A percentile compares a stretch with the other conserved stretches of the same genome.
These are phyloP conservation scores for Zoysia japonica DNA, from an alignment of 176 grass and related monocot species.

Conservation along the genomic window DNA sequence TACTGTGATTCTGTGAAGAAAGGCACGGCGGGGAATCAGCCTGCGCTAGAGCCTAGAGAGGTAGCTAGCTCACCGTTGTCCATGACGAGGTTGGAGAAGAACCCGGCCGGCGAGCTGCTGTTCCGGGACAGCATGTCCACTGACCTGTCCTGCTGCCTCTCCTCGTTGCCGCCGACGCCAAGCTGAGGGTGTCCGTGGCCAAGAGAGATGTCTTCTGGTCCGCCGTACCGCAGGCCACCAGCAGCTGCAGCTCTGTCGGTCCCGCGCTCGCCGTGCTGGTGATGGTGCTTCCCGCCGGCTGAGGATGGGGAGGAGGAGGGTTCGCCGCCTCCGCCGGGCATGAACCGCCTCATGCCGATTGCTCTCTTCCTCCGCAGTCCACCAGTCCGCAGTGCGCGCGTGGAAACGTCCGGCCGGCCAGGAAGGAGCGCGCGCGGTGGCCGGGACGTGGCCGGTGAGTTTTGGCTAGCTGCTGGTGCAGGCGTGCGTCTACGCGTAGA, in stretches of 20 bases:
- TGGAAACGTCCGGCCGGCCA: not conserved
- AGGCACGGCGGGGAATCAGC: too few relatives aligned
- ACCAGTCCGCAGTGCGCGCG: not conserved
- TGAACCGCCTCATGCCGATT: constrained; percentile 48
- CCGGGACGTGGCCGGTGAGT: not conserved
- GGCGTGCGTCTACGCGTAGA: constrained; percentile 13
- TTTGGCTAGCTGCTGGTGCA: not conserved
- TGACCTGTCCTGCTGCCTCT: constrained; percentile 28
- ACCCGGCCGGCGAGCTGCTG: constrained; percentile 78
- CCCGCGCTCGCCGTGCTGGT: constrained; percentile 19
- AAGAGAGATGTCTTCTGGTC: constrained; percentile 38
- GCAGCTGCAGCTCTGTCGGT: not conserved
- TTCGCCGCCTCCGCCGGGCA: constrained; percentile 47
- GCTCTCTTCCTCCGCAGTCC: not conserved
- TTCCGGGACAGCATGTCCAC: constrained; percentile 59
- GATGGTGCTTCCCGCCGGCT: constrained; percentile 13
- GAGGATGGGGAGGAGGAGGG: constrained; percentile 50
- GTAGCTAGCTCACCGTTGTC: constrained; percentile 47
- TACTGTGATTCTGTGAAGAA: not conserved
- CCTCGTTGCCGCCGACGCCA: not conserved
- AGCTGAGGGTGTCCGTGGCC: constrained; percentile 8
- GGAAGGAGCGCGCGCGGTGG: not conserved
- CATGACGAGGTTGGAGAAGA: constrained; percentile 77
- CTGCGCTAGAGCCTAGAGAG: too few relatives aligned
- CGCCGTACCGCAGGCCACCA: constrained; percentile 27